Evolutionary conservation across 805 yeast genomes (phyloP), one percentile per base, ranked within the genome.

Genomic region (Candida succiphila): DNA sequence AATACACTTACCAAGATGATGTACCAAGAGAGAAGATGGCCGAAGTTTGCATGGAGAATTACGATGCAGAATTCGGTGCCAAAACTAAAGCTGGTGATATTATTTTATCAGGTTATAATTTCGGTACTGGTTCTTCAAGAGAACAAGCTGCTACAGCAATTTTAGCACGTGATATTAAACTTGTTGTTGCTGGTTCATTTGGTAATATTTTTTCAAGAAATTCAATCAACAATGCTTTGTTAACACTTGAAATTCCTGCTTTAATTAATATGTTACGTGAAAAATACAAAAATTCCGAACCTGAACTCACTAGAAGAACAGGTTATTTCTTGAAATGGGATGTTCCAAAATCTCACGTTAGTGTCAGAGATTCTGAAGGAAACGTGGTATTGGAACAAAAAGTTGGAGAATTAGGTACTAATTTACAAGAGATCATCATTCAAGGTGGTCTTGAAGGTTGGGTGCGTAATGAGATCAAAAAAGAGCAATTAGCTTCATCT

Each of bases 61-160:
- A 92, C 60, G 99, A 92, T 58, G 55, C 84, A 12, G 95, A 88
- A 44, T 92, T 92, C 58, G 78, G 82, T 37, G 41, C 60, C 21
- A 88, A 86, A 66, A 83, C 94, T 21, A 66, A 75, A 41, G 72
- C 95, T 4, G 86, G 89, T 31, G 99, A 92, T 58, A 87, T 92
- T 46, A 73, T 92, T 36, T 74, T 92, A 30, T 75, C 88, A 36
- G 99, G 99, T 14, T 92, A 65, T 68, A 92, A 92, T 57, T 92
- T 92, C 55, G 99, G 99, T 47, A 92, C 98, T 9, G 98, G 99
- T 30, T 88, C 96, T 7, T 86, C 96, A 18, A 78, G 99, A 63
- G 99, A 92, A 58, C 99, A 92, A 64, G 99, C 99, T 4, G 98
- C 98, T 23, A 92, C 98, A n/a, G 88, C 94, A 17, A 81, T 92